Conservation (phyloP, 1,284 basidiomycete genomes). For the Leccinum fallax region DNA sequence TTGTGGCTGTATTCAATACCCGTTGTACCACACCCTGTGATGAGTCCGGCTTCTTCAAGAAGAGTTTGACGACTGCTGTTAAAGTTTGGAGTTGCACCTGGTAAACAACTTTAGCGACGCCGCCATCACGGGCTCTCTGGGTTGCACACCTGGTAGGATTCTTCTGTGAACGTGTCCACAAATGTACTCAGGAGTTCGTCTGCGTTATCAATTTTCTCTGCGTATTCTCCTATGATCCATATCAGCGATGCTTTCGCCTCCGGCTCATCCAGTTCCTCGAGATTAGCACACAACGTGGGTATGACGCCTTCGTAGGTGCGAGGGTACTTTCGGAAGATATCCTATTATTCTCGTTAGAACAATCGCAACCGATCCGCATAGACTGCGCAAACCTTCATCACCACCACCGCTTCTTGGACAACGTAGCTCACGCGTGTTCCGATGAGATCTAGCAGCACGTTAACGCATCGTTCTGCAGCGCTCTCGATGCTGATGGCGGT, state of each 20-base stretch:
- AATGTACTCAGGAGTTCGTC: constrained; percentile 91
- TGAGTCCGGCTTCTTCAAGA: constrained; percentile 91
- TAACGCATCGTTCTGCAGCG: constrained; percentile 93
- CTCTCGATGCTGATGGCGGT: constrained; percentile 94
- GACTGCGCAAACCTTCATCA: constrained; percentile 80
- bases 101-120: background rate
- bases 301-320: constrained; percentile 97
- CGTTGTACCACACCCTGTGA: constrained; percentile 90
- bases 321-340: constrained; percentile 99
- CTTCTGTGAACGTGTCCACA: constrained; percentile 91
- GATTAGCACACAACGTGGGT: constrained; percentile 90
- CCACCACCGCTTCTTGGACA: constrained; percentile 97
- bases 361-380: background rate
- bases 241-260: constrained; percentile 98
- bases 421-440: constrained; percentile 94
- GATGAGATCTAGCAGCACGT: constrained; percentile 91
- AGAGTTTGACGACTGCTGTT: constrained; percentile 96
- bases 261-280: constrained; percentile 96
- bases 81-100: constrained; percentile 94
- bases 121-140: background rate
- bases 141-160: constrained; percentile 78
- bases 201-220: constrained; percentile 95
- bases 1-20: constrained; percentile 92
- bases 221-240: constrained; percentile 99
- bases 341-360: constrained; percentile 46